Percentiles rank a stretch among this genome's conserved stretches.
Evolutionary conservation across 169 alveolate genomes (phyloP).

Genomic region (Plasmodium gonderi): DNA sequence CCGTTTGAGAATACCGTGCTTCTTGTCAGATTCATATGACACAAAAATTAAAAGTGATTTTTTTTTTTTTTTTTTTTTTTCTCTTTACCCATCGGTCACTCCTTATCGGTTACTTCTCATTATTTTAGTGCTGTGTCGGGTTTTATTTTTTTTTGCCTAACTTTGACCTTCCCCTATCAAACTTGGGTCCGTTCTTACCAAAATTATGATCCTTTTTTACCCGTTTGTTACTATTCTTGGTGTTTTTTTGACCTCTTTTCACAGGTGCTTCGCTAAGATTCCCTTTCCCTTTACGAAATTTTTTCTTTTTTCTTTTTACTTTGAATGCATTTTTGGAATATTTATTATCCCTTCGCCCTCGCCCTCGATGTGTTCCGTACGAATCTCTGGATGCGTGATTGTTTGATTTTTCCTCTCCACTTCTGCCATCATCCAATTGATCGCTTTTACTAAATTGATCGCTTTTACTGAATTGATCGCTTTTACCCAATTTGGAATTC

Average conservation of each 20-base stretch:
- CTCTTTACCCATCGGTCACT: not conserved
- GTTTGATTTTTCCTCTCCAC: too few species aligned
- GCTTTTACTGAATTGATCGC: too few species aligned
- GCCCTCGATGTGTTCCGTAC: not conserved
- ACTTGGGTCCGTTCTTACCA: not conserved
- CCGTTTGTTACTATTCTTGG: not conserved
- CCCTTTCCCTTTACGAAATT: not conserved
- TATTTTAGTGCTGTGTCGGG: too few species aligned
- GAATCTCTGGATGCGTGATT: too few species aligned
- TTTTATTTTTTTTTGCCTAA: not conserved
- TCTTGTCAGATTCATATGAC: too few species aligned
- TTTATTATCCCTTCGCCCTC: not conserved
- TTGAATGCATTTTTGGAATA: not conserved
- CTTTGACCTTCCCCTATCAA: too few species aligned
- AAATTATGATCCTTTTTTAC: constrained; percentile 5
- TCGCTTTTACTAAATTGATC: too few species aligned
- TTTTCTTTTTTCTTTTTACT: not conserved
- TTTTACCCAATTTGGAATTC: too few species aligned
- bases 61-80: not conserved
- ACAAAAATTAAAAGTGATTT: too few species aligned
- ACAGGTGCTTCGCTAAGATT: too few species aligned
- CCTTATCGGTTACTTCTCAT: not conserved
- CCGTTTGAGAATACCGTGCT: too few species aligned
- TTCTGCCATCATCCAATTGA: too few species aligned
- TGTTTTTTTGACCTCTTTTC: not conserved